These are phyloP conservation scores for Phlyctochytrium bullatum DNA, from an alignment of 192 early-diverging fungal species.

Conservation along the genomic window DNA sequence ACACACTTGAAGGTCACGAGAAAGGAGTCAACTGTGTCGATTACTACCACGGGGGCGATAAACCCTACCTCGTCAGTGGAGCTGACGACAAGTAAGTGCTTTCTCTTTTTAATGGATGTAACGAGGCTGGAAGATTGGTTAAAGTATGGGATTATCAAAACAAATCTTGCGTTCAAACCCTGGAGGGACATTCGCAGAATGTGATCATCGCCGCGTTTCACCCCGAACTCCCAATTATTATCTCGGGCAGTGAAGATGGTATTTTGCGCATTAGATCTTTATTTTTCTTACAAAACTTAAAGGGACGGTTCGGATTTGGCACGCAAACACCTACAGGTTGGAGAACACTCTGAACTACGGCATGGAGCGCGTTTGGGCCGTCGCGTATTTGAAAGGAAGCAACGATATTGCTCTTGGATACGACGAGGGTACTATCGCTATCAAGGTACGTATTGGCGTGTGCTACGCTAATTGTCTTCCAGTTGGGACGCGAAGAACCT, in stretches of 20 bases:
- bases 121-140: conserved; percentile 50
- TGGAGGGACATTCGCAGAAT: conserved; percentile 96
- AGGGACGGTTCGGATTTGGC: conserved; percentile 90
- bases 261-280: conserved; percentile 5
- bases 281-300: not conserved
- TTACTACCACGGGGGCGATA: conserved; percentile 97
- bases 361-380: conserved; percentile 95
- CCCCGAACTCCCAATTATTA: conserved; percentile 94
- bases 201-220: conserved; percentile 89
- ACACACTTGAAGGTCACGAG: conserved; percentile 93
- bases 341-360: conserved; percentile 98
- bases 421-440: conserved; percentile 93
- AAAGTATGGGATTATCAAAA: conserved; percentile 99
- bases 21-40: conserved; percentile 99
- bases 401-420: conserved; percentile 95
- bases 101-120: conserved; percentile 7
- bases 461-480: not conserved
- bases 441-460: conserved; percentile 59
- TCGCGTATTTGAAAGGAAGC: conserved; percentile 78
- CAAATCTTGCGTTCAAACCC: conserved; percentile 97
- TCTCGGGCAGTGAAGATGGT: conserved; percentile 94
- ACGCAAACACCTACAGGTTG: conserved; percentile 93
- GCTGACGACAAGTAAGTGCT: conserved; percentile 82
- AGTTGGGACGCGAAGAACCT: conserved; percentile 92
- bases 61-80: conserved; percentile 93